phyloP scores from a whole-genome alignment of 2,329 filamentous ascomycete genomes.

The Albophoma yamanashiensis region DNA sequence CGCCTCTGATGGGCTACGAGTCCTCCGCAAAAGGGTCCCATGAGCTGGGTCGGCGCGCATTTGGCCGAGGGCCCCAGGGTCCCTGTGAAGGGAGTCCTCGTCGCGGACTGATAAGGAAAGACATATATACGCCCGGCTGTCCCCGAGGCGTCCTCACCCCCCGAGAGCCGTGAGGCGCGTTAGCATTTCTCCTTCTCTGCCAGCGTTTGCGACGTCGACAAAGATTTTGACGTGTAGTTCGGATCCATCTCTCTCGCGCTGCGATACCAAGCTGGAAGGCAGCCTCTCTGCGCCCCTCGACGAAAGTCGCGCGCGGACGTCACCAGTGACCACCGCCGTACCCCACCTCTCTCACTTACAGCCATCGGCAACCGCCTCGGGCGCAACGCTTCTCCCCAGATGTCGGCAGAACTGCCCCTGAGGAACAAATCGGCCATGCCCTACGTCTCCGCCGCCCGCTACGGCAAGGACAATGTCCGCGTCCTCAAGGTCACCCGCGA shows the following conservation, averaged over 20 bases:
- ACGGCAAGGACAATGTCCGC: slow-evolving; percentile 97
- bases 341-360: background rate
- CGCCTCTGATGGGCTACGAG: background rate
- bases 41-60: background rate
- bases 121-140: background rate
- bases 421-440: slow-evolving; percentile 30
- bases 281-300: background rate
- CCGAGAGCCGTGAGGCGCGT: background rate
- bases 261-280: too few relatives aligned
- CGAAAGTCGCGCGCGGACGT: background rate
- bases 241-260: background rate
- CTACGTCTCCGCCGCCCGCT: slow-evolving; percentile 54
- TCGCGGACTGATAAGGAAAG: background rate
- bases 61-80: background rate
- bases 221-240: background rate
- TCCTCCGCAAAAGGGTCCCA: background rate
- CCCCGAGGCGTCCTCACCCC: background rate
- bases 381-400: background rate
- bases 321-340: background rate
- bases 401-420: background rate
- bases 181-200: background rate
- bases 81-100: background rate
- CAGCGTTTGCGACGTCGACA: background rate
- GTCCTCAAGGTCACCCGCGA: slow-evolving; percentile 90
- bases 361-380: slow-evolving; percentile 2